Evolutionary conservation across 805 yeast species (phyloP), one percentile per base, ranked within the genome.

Genomic region (Yamadazyma scolyti): DNA sequence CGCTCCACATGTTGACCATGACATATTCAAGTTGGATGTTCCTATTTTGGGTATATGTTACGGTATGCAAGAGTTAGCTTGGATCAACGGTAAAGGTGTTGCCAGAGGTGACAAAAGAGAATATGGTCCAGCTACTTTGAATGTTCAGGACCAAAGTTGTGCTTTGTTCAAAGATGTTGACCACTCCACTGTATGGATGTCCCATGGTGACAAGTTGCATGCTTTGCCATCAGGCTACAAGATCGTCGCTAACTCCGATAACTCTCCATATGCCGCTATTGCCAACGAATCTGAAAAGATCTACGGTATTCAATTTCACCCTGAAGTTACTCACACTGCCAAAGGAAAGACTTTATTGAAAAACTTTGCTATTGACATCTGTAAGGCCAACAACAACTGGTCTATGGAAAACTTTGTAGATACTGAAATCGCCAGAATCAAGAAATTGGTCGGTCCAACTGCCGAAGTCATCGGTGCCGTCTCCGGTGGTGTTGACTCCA

Each of bases 401-500:
- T 83, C 90, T 36, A 93, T 93, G 98, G 85, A 82, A 68, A 93
- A 93, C 73, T 93, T 93, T 65, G 85, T 93, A 54, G 96, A 87
- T 52, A 87, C 96, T 44, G 98, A 93, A 72, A 89, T 93, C 52
- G 79, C 83, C 47, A 81, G 98, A 65, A 93, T 93, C 50, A 77
- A 88, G 63, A 73, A 76, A 32, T 71, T 90, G 45, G 97, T 93
- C 47, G 98, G 98, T 31, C 97, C 96, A 46, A 81, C 88, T 36
- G 97, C 96, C 36, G 97, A 93, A 68, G 98, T 93, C 44, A 93
- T 93, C 55, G 98, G 98, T 67, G 98, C 98, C 34, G 98, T 93
- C 44, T 87, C 96, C 31, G 98, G 98, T 54, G 98, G 98, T 71
- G 98, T 93, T 42, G 98, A 93, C 67, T 93, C 98, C 31, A 93